Percentiles rank a stretch among this genome's conserved stretches.
Conservation (phyloP, 805 yeast species). For the Pichia occidentalis region DNA sequence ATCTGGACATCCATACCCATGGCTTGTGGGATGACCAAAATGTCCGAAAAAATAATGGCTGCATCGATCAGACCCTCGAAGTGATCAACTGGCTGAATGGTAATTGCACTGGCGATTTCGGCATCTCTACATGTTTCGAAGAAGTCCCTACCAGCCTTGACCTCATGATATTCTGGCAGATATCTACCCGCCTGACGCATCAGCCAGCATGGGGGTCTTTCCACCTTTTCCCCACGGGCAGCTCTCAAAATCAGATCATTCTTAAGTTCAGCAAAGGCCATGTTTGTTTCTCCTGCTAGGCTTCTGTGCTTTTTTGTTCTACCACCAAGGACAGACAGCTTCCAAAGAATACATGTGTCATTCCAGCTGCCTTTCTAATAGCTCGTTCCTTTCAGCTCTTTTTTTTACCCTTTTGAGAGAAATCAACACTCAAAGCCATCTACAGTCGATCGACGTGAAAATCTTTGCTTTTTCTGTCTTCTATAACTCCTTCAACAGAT, state of each 20-base stretch:
- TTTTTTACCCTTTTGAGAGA: too few relatives aligned
- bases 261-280: constrained; percentile 65
- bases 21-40: constrained; percentile 94
- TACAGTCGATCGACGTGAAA: too few relatives aligned
- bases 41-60: constrained; percentile 94
- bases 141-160: constrained; percentile 78
- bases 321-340: too few relatives aligned
- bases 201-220: constrained; percentile 97
- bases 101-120: constrained; percentile 86
- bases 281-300: background rate
- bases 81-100: constrained; percentile 91
- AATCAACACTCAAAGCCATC: too few relatives aligned
- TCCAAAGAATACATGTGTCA: too few relatives aligned
- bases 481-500: too few relatives aligned
- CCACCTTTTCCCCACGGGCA: constrained; percentile 83
- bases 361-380: too few relatives aligned
- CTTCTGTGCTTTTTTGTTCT: too few relatives aligned
- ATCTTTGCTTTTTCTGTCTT: too few relatives aligned
- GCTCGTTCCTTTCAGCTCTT: too few relatives aligned
- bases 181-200: constrained; percentile 99
- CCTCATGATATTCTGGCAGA: constrained; percentile 85
- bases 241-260: constrained; percentile 91
- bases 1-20: constrained; percentile 94
- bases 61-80: constrained; percentile 89
- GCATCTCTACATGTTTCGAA: constrained; percentile 95